A percentile compares a stretch with the other conserved stretches of the same genome.
Evolutionary conservation across 2,329 filamentous ascomycete genomes (phyloP).

Genomic region (Aspergillus clavatus): DNA sequence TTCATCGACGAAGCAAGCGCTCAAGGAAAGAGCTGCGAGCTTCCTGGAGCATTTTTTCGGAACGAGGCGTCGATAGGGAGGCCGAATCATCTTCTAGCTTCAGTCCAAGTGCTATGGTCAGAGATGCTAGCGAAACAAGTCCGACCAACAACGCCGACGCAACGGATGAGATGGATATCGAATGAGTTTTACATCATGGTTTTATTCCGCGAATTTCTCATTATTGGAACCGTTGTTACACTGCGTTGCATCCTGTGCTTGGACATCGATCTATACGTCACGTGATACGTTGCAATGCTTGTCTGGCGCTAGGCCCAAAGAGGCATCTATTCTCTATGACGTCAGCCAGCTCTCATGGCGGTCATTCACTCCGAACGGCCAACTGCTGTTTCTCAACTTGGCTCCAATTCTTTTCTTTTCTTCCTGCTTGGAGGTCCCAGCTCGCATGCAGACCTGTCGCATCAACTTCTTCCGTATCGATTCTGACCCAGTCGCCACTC

Average conservation of each 20-base stretch:
- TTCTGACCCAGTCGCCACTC: background rate
- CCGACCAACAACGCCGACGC: constrained; percentile 9
- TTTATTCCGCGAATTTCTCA: background rate
- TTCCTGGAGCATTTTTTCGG: constrained; percentile 7
- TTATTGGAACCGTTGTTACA: background rate
- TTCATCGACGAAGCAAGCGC: constrained; percentile 21
- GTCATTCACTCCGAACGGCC: constrained; percentile 1
- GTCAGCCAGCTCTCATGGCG: constrained; percentile 26
- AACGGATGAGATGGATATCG: constrained; percentile 33
- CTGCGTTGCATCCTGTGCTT: too few relatives aligned
- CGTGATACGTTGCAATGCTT: background rate
- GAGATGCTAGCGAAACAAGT: constrained; percentile 16
- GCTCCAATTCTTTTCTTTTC: background rate
- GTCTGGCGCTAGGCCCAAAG: constrained; percentile 4
- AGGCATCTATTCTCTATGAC: constrained; percentile 23
- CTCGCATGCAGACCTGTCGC: background rate
- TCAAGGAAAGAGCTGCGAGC: constrained; percentile 11
- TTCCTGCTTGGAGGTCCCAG: background rate
- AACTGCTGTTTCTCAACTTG: background rate
- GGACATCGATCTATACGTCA: background rate
- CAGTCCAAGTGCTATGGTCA: constrained; percentile 18
- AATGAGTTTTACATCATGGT: constrained; percentile 20
- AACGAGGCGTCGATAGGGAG: constrained; percentile 11
- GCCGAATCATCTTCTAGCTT: constrained; percentile 16
- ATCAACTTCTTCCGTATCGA: constrained; percentile 1